phyloP scores from a whole-genome alignment of 192 early-diverging fungal genomes.

The Coemansia sp. region DNA sequence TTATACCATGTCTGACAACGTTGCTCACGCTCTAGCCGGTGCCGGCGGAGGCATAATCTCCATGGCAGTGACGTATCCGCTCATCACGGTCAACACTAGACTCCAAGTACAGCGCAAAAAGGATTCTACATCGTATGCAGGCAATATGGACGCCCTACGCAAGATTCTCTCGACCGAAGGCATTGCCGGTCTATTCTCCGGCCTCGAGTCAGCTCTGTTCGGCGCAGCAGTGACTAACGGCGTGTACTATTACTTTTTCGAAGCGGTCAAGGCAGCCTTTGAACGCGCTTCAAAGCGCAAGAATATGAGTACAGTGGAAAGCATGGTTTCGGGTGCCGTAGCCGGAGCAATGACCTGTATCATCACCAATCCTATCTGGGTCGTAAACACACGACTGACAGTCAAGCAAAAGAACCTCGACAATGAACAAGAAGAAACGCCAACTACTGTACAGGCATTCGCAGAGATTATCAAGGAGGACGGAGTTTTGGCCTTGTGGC shows the following conservation, averaged over 20 bases:
- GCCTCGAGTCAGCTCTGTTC: slow-evolving; percentile 91
- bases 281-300: slow-evolving; percentile 66
- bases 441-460: slow-evolving; percentile 57
- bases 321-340: slow-evolving; percentile 91
- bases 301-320: slow-evolving; percentile 78
- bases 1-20: slow-evolving; percentile 70
- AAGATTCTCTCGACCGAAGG: slow-evolving; percentile 93
- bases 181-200: slow-evolving; percentile 86
- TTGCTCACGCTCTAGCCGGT: slow-evolving; percentile 77
- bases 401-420: slow-evolving; percentile 71
- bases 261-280: slow-evolving; percentile 82
- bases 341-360: slow-evolving; percentile 79
- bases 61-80: slow-evolving; percentile 94
- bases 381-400: slow-evolving; percentile 91
- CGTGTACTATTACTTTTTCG: slow-evolving; percentile 85
- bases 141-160: slow-evolving; percentile 69
- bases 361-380: slow-evolving; percentile 98
- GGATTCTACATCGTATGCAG: slow-evolving; percentile 60
- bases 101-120: slow-evolving; percentile 76
- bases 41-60: slow-evolving; percentile 87
- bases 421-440: slow-evolving; percentile 24
- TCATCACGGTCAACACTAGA: slow-evolving; percentile 76
- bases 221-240: slow-evolving; percentile 97
- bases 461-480: slow-evolving; percentile 84
- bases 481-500: slow-evolving; percentile 84